These are phyloP conservation scores for Pseudisothecium myosuroides DNA, from an alignment of 225 moss, liverwort and hornwort species.

Conservation along the genomic window DNA sequence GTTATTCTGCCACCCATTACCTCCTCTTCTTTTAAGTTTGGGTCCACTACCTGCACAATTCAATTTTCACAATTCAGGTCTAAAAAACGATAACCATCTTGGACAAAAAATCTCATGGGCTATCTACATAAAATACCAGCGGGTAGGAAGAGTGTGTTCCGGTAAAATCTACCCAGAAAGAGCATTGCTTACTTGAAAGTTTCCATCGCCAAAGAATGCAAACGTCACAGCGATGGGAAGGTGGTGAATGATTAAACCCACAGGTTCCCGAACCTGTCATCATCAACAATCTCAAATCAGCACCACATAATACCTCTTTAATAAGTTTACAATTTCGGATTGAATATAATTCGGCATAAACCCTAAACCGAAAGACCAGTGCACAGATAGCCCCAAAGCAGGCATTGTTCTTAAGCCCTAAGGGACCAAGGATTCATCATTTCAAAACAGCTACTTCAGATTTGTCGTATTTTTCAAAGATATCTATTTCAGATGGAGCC, in stretches of 20 bases:
- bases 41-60: slow-evolving; percentile 62
- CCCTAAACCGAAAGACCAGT: background rate
- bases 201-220: slow-evolving; percentile 72
- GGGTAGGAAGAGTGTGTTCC: background rate
- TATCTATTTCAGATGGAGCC: background rate
- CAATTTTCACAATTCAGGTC: background rate
- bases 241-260: slow-evolving; percentile 75
- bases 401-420: background rate
- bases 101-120: background rate
- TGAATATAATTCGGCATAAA: background rate
- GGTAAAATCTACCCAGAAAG: background rate
- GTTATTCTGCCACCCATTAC: slow-evolving; percentile 81
- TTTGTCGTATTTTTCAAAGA: background rate
- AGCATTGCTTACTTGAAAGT: slow-evolving; percentile 53
- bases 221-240: slow-evolving; percentile 82
- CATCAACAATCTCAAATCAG: background rate
- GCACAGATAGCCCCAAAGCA: background rate
- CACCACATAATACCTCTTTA: background rate
- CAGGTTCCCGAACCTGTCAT: slow-evolving; percentile 64
- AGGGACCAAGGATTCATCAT: background rate
- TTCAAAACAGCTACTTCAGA: background rate
- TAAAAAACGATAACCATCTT: background rate
- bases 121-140: background rate
- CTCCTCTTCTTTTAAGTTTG: slow-evolving; percentile 76
- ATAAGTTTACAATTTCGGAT: background rate